These are phyloP conservation scores for Inonotus obliquus DNA, from an alignment of 1,284 basidiomycete species.

Conservation along the genomic window DNA sequence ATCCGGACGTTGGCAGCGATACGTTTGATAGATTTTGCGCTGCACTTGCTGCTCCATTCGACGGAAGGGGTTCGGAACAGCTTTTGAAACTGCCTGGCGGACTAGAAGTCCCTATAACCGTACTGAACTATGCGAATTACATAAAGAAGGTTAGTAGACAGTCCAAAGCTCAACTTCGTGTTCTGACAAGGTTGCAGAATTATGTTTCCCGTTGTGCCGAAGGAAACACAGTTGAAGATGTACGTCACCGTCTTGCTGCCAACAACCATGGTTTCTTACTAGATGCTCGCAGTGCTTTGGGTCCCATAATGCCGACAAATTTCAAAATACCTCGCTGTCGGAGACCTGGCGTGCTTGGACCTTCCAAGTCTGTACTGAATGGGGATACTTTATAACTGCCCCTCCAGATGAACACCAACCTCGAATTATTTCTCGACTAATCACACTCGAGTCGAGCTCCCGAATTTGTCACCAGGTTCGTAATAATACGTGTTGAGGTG, in stretches of 20 bases:
- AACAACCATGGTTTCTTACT: constrained; percentile 5
- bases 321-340: constrained; percentile 54
- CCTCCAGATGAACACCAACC: constrained; percentile 61
- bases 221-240: constrained; percentile 53
- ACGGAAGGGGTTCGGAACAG: constrained; percentile 33
- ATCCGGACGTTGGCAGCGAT: constrained; percentile 59
- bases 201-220: constrained; percentile 57
- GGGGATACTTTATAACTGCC: constrained; percentile 84
- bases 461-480: constrained; percentile 75
- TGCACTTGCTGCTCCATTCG: constrained; percentile 46
- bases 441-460: constrained; percentile 75
- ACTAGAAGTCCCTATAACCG: constrained; percentile 47
- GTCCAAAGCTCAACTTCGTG: neutral
- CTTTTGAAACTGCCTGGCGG: constrained; percentile 39
- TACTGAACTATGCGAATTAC: constrained; percentile 76
- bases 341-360: constrained; percentile 84
- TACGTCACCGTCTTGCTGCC: constrained; percentile 28
- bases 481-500: neutral
- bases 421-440: constrained; percentile 66
- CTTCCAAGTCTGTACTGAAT: constrained; percentile 91
- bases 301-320: constrained; percentile 66
- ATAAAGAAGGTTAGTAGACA: constrained; percentile 55
- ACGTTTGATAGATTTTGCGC: constrained; percentile 72
- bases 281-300: constrained; percentile 83
- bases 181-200: constrained; percentile 36